Conservation (phyloP, 2,329 filamentous ascomycete species). For the Aspergillus latus region DNA sequence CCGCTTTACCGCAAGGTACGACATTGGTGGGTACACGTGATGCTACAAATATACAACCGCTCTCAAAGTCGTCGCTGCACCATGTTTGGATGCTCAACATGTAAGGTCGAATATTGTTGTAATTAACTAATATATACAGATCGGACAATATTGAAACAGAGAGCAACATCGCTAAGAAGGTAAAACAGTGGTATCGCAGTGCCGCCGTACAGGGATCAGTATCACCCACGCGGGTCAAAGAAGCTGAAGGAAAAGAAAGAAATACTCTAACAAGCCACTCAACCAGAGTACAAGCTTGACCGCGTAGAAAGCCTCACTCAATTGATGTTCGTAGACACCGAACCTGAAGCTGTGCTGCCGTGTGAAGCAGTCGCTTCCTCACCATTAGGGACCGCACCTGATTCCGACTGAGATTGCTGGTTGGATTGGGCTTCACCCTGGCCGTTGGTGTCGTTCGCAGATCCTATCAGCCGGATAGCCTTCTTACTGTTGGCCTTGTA, state of each 20-base stretch:
- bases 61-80: background rate
- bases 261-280: conserved; percentile 2
- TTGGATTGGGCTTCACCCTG: conserved; percentile 14
- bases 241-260: conserved; percentile 4
- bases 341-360: conserved; percentile 31
- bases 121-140: conserved; percentile 12
- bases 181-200: conserved; percentile 1
- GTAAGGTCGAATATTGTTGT: background rate
- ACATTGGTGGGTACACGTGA: background rate
- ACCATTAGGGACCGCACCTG: conserved; percentile 21
- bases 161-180: conserved; percentile 1
- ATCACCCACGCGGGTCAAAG: background rate
- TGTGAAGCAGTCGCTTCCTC: conserved; percentile 25
- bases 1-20: background rate
- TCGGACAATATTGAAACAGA: conserved; percentile 1
- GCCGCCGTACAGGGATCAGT: background rate
- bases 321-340: conserved; percentile 22
- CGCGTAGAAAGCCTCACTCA: background rate
- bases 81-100: background rate
- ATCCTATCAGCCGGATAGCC: conserved; percentile 34
- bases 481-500: conserved; percentile 93
- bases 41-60: background rate
- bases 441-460: conserved; percentile 21
- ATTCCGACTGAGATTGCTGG: conserved; percentile 5
- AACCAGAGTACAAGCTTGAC: background rate